Conservation (phyloP, 495 filamentous ascomycete genomes). For the Aspergillus homomorphus region DNA sequence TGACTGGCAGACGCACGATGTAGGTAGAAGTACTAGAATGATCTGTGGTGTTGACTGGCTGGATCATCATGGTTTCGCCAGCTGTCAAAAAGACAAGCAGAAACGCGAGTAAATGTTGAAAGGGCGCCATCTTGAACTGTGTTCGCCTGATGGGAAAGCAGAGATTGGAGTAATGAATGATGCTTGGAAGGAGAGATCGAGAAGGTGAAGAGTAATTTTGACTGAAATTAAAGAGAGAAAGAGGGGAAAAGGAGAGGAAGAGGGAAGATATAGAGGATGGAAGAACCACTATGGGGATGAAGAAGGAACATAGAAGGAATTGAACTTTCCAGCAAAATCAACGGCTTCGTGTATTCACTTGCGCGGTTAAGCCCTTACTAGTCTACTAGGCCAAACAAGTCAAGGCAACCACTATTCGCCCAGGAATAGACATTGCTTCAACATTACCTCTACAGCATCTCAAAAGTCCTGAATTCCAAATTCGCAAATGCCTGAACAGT, state of each 20-base stretch:
- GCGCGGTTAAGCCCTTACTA: no score
- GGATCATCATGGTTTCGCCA: neutral
- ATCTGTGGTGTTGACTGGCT: neutral
- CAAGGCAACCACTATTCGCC: no score
- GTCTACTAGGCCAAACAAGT: no score
- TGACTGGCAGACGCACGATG: slow-evolving; percentile 12
- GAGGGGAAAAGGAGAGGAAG: neutral
- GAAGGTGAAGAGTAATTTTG: no score
- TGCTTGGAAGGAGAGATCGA: neutral
- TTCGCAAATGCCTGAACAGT: no score
- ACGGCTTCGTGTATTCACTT: no score
- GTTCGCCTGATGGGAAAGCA: neutral
- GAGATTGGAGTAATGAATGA: neutral
- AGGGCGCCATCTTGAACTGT: neutral
- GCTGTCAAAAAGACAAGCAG: neutral
- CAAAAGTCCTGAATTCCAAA: no score
- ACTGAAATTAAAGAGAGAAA: neutral
- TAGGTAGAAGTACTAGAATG: slow-evolving; percentile 8
- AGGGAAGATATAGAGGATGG: neutral
- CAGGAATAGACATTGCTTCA: no score
- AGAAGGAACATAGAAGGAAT: no score
- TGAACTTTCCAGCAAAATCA: no score
- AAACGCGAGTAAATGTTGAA: neutral
- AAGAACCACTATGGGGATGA: neutral
- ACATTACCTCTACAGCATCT: no score